These are phyloP conservation scores for Xylaria sp. DNA, from an alignment of 2,329 filamentous ascomycete species.

Conservation along the genomic window DNA sequence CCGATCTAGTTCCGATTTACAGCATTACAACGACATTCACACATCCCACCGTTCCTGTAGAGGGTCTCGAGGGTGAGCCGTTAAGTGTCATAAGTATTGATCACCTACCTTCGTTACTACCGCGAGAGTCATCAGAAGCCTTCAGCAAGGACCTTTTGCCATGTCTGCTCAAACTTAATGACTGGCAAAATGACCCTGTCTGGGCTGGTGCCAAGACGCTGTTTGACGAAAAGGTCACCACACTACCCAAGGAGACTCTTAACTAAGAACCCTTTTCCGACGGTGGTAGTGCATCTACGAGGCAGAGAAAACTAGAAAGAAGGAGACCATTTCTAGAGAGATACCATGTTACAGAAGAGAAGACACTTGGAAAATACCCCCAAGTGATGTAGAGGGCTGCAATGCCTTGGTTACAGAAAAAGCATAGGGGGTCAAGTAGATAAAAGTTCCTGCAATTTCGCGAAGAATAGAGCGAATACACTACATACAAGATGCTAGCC, in stretches of 20 bases:
- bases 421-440: not conserved
- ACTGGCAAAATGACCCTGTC: slow-evolving; percentile 77
- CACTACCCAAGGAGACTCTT: slow-evolving; percentile 63
- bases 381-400: not conserved
- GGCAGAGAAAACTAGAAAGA: not conserved
- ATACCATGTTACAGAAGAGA: slow-evolving; percentile 1
- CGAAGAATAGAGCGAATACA: slow-evolving; percentile 8
- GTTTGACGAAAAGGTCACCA: slow-evolving; percentile 83
- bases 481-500: not conserved
- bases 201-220: slow-evolving; percentile 87
- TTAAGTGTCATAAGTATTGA: slow-evolving; percentile 89
- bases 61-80: slow-evolving; percentile 66
- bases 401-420: slow-evolving; percentile 7
- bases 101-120: slow-evolving; percentile 83
- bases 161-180: slow-evolving; percentile 79
- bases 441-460: not conserved
- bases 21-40: slow-evolving; percentile 82
- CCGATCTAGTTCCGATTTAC: slow-evolving; percentile 75
- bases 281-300: not conserved
- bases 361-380: not conserved
- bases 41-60: slow-evolving; percentile 83
- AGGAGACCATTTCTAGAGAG: not conserved
- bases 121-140: slow-evolving; percentile 85
- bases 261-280: slow-evolving; percentile 10
- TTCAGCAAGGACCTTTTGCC: slow-evolving; percentile 84